A percentile compares a stretch with the other conserved stretches of the same genome.
Evolutionary conservation across 352 stramenopile genomes (phyloP).

Genomic region (Phytopythium mirpurense): DNA sequence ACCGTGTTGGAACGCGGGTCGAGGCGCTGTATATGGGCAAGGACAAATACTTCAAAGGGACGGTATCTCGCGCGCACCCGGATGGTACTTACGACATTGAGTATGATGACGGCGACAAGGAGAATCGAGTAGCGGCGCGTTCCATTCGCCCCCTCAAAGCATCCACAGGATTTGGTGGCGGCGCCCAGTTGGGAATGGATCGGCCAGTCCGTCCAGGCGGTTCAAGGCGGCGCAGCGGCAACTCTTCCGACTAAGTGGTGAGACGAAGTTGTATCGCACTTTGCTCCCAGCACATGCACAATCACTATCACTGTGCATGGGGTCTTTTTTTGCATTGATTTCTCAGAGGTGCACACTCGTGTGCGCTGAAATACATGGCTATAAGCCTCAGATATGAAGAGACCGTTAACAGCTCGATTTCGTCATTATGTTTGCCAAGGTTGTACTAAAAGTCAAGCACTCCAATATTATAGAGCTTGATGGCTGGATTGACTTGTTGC

Average conservation of each 20-base stretch:
- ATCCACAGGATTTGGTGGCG: slow-evolving; percentile 16
- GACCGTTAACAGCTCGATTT: no score
- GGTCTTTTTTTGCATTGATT: no score
- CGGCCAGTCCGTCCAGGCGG: slow-evolving; percentile 31
- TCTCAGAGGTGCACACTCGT: no score
- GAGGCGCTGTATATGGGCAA: slow-evolving; percentile 64
- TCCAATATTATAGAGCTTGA: no score
- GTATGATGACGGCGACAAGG: slow-evolving; percentile 74
- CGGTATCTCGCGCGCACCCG: slow-evolving; percentile 31
- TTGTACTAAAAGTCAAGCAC: no score
- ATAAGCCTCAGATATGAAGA: no score
- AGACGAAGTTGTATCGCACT: no score
- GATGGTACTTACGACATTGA: slow-evolving; percentile 68
- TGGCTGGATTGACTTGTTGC: no score
- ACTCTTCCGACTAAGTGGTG: slow-evolving; percentile 32
- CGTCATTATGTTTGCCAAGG: no score
- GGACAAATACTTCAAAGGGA: slow-evolving; percentile 54
- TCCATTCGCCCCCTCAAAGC: slow-evolving; percentile 30
- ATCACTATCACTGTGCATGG: no score
- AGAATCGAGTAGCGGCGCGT: slow-evolving; percentile 29
- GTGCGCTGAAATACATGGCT: no score
- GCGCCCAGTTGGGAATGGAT: slow-evolving; percentile 24
- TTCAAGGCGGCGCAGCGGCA: slow-evolving; percentile 33
- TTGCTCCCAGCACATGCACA: no score
- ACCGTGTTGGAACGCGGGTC: slow-evolving; percentile 22